phyloP scores from a whole-genome alignment of 2,329 filamentous ascomycete genomes.

The Diaporthe sp. region DNA sequence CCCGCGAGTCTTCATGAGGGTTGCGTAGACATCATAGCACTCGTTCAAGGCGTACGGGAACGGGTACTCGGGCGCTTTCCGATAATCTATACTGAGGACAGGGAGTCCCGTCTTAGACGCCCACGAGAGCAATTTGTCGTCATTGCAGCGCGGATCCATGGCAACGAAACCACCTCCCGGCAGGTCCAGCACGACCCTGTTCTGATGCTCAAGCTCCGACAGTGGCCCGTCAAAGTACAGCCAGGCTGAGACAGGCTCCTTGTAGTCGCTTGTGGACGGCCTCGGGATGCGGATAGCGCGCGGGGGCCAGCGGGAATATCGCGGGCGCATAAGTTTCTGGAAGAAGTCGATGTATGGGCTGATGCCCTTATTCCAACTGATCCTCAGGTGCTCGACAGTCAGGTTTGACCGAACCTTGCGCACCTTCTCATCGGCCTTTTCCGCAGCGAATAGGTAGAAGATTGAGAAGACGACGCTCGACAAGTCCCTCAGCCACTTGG shows the following conservation, averaged over 20 bases:
- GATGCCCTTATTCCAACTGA: slow-evolving; percentile 95
- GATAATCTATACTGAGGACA: slow-evolving; percentile 91
- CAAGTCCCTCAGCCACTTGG: slow-evolving; percentile 84
- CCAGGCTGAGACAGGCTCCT: slow-evolving; percentile 87
- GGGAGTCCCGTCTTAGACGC: slow-evolving; percentile 90
- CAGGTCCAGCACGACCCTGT: slow-evolving; percentile 86
- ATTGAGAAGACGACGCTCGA: slow-evolving; percentile 86
- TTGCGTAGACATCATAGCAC: slow-evolving; percentile 87
- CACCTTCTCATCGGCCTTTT: slow-evolving; percentile 96
- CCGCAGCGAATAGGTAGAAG: slow-evolving; percentile 93
- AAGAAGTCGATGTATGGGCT: slow-evolving; percentile 86
- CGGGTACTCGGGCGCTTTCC: slow-evolving; percentile 86
- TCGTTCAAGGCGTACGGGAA: slow-evolving; percentile 90
- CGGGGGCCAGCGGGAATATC: slow-evolving; percentile 84
- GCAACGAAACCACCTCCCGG: slow-evolving; percentile 96
- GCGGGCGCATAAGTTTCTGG: slow-evolving; percentile 80
- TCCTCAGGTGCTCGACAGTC: slow-evolving; percentile 90
- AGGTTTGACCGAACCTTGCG: slow-evolving; percentile 87
- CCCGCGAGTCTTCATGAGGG: slow-evolving; percentile 78
- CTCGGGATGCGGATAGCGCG: slow-evolving; percentile 87
- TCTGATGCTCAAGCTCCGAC: slow-evolving; percentile 80
- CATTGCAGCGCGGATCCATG: slow-evolving; percentile 94
- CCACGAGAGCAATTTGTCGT: slow-evolving; percentile 95
- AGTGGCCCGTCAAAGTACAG: slow-evolving; percentile 94
- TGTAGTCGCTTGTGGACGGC: slow-evolving; percentile 84